A percentile compares a stretch with the other conserved stretches of the same genome.
Evolutionary conservation across 2,329 filamentous ascomycete genomes (phyloP).

Genomic region (Chaetomium strumarium): DNA sequence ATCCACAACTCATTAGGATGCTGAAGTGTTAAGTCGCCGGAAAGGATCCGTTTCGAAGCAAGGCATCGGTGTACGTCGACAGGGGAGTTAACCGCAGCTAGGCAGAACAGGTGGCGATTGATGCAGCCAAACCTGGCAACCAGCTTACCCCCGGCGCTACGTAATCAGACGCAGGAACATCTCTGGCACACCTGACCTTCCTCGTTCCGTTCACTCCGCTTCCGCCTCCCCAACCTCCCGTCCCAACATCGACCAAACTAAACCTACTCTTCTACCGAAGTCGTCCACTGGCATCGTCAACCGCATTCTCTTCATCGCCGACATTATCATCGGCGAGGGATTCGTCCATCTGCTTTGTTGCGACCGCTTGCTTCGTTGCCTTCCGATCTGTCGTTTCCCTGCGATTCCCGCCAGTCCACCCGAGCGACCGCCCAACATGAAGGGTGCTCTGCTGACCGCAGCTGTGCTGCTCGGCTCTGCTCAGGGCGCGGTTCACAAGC

Average conservation of each 20-base stretch:
- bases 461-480: constrained; percentile 76
- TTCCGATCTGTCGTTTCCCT: constrained; percentile 15
- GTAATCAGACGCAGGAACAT: constrained; percentile 15
- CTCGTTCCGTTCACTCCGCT: neutral
- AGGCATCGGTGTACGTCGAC: too few relatives aligned
- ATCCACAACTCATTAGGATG: too few relatives aligned
- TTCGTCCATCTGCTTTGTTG: neutral
- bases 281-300: neutral
- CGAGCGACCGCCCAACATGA: constrained; percentile 58
- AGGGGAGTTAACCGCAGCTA: neutral
- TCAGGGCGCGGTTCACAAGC: constrained; percentile 83
- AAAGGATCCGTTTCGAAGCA: too few relatives aligned
- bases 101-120: neutral
- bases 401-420: constrained; percentile 12
- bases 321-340: constrained; percentile 1
- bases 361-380: neutral
- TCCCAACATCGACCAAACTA: neutral
- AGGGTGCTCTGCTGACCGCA: constrained; percentile 74
- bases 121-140: neutral
- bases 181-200: constrained; percentile 11
- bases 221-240: neutral
- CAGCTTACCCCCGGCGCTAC: constrained; percentile 3
- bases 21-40: too few relatives aligned
- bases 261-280: neutral
- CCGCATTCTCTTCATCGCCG: neutral